Percentiles rank a stretch among this genome's conserved stretches.
Conservation (phyloP, 106 monocot genomes). For the Hemerocallis citrina region DNA sequence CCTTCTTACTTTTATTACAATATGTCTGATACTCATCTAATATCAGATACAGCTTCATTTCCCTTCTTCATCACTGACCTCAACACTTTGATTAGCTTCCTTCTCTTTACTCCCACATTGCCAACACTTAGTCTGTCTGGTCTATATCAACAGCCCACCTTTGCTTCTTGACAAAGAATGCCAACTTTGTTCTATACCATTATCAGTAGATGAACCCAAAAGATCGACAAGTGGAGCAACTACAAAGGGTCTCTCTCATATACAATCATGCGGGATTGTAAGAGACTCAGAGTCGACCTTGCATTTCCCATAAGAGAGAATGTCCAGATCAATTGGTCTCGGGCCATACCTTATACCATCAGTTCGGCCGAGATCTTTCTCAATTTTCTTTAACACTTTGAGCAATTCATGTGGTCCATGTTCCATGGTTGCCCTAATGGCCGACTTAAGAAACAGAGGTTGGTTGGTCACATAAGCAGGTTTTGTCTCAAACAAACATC, state of each 20-base stretch:
- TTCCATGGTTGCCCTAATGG: conserved; percentile 60
- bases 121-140: too few relatives aligned
- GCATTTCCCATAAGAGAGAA: conserved; percentile 63
- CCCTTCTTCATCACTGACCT: too few relatives aligned
- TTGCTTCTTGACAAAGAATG: conserved; percentile 48
- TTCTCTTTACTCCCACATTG: too few relatives aligned
- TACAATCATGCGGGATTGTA: conserved; percentile 69
- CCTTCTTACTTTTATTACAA: too few relatives aligned
- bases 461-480: conserved; percentile 94
- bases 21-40: too few relatives aligned
- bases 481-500: conserved; percentile 65
- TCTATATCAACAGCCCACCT: too few relatives aligned
- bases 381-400: conserved; percentile 61
- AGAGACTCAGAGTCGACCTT: conserved; percentile 52
- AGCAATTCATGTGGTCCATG: conserved; percentile 66
- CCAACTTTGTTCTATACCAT: conserved; percentile 54
- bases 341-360: conserved; percentile 91
- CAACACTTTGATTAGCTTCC: too few relatives aligned
- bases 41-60: too few relatives aligned
- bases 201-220: conserved; percentile 46
- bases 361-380: conserved; percentile 67
- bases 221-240: conserved; percentile 86
- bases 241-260: conserved; percentile 90
- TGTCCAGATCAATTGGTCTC: conserved; percentile 87
- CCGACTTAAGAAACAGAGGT: conserved; percentile 82